Conservation (phyloP, 2,329 filamentous ascomycete genomes). For the Aspergillus japonicus region DNA sequence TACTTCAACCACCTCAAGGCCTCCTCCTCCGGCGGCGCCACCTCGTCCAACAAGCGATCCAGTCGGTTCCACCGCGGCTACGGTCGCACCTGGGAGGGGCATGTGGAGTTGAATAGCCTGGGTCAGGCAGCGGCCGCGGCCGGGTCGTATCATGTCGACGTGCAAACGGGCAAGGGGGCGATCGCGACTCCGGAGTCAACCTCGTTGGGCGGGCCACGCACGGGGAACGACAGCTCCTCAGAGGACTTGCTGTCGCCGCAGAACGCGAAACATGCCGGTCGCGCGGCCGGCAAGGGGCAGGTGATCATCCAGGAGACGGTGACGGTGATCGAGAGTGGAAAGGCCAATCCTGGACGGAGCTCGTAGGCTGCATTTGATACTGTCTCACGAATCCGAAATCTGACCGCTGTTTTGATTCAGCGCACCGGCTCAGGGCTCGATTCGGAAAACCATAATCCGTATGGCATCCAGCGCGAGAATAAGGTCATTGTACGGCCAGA, state of each 20-base stretch:
- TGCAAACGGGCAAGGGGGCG: neutral
- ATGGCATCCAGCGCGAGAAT: no score
- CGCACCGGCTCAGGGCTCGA: no score
- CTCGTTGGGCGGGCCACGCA: neutral
- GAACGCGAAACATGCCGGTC: neutral
- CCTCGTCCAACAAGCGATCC: neutral
- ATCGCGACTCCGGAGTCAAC: neutral
- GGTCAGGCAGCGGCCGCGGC: neutral
- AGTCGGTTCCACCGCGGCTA: neutral
- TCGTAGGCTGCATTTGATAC: no score
- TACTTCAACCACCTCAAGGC: neutral
- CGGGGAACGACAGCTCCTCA: neutral
- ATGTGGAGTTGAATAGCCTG: neutral
- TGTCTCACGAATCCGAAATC: no score
- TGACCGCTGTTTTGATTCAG: no score
- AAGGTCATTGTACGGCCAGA: no score
- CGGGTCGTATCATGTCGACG: neutral
- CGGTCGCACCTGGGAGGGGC: neutral
- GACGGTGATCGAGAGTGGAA: no score
- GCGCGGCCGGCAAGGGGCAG: neutral
- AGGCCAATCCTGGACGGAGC: no score
- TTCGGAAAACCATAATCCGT: no score
- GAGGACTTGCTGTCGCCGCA: neutral
- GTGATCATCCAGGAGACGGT: no score
- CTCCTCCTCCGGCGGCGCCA: neutral